These are phyloP conservation scores for Aspergillus fructus DNA, from an alignment of 2,329 filamentous ascomycete species.

Conservation along the genomic window DNA sequence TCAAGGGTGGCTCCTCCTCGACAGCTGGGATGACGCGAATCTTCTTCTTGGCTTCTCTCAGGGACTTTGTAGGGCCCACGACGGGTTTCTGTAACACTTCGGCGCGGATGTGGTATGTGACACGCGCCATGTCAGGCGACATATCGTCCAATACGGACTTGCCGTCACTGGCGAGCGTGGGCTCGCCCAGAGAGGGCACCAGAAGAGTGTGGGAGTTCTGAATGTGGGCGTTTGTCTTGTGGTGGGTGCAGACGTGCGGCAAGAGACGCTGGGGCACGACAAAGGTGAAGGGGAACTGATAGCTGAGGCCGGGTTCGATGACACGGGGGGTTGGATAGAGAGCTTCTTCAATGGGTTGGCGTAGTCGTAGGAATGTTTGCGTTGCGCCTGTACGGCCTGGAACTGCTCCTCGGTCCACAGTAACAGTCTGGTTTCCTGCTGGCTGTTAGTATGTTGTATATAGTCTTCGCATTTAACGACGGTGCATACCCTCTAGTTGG, in stretches of 20 bases:
- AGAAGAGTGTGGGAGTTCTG: constrained; percentile 57
- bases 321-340: constrained; percentile 57
- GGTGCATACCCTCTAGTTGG: constrained; percentile 53
- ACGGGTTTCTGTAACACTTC: constrained; percentile 33
- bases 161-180: constrained; percentile 52
- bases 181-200: constrained; percentile 63
- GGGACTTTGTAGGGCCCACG: constrained; percentile 30
- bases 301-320: constrained; percentile 54
- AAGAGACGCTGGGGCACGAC: constrained; percentile 62
- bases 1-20: constrained; percentile 60
- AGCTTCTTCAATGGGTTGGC: constrained; percentile 56
- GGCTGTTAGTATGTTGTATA: constrained; percentile 7
- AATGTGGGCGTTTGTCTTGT: constrained; percentile 51
- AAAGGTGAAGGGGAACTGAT: constrained; percentile 64
- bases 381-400: constrained; percentile 55
- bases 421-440: constrained; percentile 51
- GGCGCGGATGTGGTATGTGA: constrained; percentile 57
- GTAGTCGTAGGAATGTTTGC: constrained; percentile 62
- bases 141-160: constrained; percentile 58
- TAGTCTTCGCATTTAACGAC: background rate
- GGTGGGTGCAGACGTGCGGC: constrained; percentile 59
- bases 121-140: constrained; percentile 61
- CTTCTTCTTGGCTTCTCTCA: constrained; percentile 55
- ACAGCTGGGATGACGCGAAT: constrained; percentile 60
- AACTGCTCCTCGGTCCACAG: constrained; percentile 56